Base-by-base conservation (phyloP, 352 stramenopile genomes). In the Globisporangium nodosum region DNA sequence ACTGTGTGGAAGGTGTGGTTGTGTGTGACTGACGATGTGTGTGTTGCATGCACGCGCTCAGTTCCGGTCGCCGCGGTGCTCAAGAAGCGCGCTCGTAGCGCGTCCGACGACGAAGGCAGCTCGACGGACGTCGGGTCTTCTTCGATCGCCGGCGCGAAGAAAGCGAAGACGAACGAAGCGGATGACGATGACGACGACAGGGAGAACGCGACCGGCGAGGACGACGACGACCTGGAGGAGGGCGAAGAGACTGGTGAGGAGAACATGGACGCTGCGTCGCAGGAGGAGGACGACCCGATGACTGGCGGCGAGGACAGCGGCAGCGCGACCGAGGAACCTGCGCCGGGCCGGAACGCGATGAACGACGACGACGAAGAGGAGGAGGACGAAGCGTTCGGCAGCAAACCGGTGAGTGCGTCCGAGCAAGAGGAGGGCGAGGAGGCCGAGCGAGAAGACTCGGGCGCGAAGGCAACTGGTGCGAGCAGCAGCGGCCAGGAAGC, bases 81-180 rank as follows among this genome's bases (percentile, higher is more conserved):
- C 52, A 88, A 85, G 61, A 88, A 86, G 57, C 74, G 79, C 37
- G 52, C 40, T 6, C 79, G 68, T 20, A 46, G 48, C 48, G 54
- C 62, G 20, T 77, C 70, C 6, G 66, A 76, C 8, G 71, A 76
- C 16, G 52, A 67, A 31, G 47, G 61, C 12, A 64, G 35, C 35
- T 64, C 58, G 1, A 57, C 59, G n/a, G 64, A 55, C 24, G 37
- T 42, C 16, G 46, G 47, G 5, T 65, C 63, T 0, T 54, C 45
- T 5, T 60, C 57, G 30, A 24, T 27, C 24, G 27, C 7, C 33
- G 27, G 37, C 21, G 37, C 43, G 13, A 71, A 70, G 58, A 73
- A 74, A 52, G 31, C 21, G 7, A 70, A 71, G 48, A 30, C 49
- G 16, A 58, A 55, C 48, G 48, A 50, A 3, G 61, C 66, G 5